Percentiles rank a stretch among this genome's conserved stretches.
Conservation (phyloP, 352 stramenopile species). For the Plasmopara halstedii region DNA sequence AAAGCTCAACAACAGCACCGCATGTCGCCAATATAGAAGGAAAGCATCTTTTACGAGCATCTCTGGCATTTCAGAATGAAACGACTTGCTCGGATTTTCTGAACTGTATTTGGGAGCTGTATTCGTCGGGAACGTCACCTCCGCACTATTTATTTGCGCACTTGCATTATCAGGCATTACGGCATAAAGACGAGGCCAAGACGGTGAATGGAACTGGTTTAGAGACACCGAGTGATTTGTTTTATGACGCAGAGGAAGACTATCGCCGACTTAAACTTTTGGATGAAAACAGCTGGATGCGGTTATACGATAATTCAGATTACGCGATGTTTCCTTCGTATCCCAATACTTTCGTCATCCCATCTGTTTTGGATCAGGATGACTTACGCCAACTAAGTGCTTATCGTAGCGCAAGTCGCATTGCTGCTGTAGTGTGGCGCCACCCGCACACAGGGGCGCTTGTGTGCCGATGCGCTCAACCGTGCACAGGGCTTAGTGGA, state of each 20-base stretch:
- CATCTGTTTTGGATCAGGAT: conserved; percentile 87
- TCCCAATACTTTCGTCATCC: conserved; percentile 89
- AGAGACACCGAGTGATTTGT: conserved; percentile 36
- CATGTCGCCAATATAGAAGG: conserved; percentile 82
- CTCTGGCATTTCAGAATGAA: conserved; percentile 79
- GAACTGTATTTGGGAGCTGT: conserved; percentile 67
- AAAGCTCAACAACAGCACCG: conserved; percentile 74
- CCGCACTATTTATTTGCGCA: conserved; percentile 72
- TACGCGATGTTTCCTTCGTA: conserved; percentile 93
- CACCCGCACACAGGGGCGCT: conserved; percentile 86
- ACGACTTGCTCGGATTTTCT: conserved; percentile 68
- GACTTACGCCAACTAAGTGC: conserved; percentile 75
- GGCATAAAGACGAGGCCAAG: conserved; percentile 28
- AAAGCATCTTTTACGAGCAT: conserved; percentile 73
- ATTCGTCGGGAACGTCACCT: conserved; percentile 19
- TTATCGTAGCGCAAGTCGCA: conserved; percentile 93
- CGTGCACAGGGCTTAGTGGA: conserved; percentile 72
- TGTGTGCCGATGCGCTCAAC: conserved; percentile 83
- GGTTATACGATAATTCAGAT: conserved; percentile 77
- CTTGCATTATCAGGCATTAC: conserved; percentile 60
- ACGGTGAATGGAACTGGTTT: conserved; percentile 22
- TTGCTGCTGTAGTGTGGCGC: conserved; percentile 91
- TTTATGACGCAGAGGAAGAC: conserved; percentile 76
- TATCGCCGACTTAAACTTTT: conserved; percentile 77
- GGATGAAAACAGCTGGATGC: conserved; percentile 75